These are phyloP conservation scores for Starmerella asiatica DNA, from an alignment of 805 yeast genomes.

Conservation along the genomic window DNA sequence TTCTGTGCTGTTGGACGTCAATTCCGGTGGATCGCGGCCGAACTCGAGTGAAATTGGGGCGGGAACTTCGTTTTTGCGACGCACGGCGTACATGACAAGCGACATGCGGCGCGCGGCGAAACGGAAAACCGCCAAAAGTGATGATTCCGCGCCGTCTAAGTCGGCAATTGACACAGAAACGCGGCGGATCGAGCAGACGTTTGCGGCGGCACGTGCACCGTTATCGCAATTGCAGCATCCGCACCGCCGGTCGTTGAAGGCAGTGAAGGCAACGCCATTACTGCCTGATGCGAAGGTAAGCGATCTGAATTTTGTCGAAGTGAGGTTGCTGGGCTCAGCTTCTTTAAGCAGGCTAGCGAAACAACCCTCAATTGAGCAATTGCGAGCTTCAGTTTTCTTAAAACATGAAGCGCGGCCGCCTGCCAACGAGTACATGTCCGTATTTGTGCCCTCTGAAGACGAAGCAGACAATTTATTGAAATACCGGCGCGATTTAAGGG, in stretches of 20 bases:
- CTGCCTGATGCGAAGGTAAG: slow-evolving; percentile 84
- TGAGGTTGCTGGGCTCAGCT: slow-evolving; percentile 35
- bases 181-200: slow-evolving; percentile 61
- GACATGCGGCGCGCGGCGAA: slow-evolving; percentile 30
- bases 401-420: slow-evolving; percentile 28
- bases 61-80: slow-evolving; percentile 23
- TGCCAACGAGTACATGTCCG: slow-evolving; percentile 64
- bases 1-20: neutral
- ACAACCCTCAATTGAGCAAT: slow-evolving; percentile 19
- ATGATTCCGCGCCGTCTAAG: slow-evolving; percentile 11
- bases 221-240: slow-evolving; percentile 56
- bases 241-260: slow-evolving; percentile 52
- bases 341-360: slow-evolving; percentile 24
- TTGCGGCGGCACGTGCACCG: slow-evolving; percentile 43
- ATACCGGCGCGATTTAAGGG: slow-evolving; percentile 35
- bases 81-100: slow-evolving; percentile 84
- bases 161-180: slow-evolving; percentile 52
- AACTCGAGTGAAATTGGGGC: neutral
- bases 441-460: slow-evolving; percentile 39
- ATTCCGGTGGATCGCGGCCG: neutral
- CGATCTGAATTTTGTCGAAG: slow-evolving; percentile 48
- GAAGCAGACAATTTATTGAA: slow-evolving; percentile 32
- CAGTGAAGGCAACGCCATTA: slow-evolving; percentile 65
- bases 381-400: slow-evolving; percentile 45
- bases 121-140: slow-evolving; percentile 20